Base-by-base conservation (phyloP, 148 eudicot genomes). In the Dysphania ambrosioides region DNA sequence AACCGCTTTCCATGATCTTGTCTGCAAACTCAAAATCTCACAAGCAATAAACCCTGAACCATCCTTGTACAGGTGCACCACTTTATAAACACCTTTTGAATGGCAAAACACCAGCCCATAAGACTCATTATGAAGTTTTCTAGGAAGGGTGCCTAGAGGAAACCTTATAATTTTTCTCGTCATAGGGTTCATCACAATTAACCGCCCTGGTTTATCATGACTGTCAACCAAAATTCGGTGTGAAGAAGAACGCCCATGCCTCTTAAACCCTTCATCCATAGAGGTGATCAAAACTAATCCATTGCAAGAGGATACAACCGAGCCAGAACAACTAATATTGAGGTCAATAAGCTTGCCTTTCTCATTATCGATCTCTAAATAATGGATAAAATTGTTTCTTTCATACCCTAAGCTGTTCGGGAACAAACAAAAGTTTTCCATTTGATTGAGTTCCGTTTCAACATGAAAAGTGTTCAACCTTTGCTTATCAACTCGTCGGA, bases 41-140 rank as follows among this genome's bases (percentile, higher is more conserved):
- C 83, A 86, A 41, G 74, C 69, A 55, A 58, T 66, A 59, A 61
- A 38, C 16, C 29, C 56, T 36, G 5, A 29, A 29, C 44, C 64
- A 34, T 83, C 88, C 60, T 76, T 74, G 34, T 76, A 83, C 78
- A 85, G 67, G 74, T 83, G 86, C 24, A 85, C 86, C 63, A 85
- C 86, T 67, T 80, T 85, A 30, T 70, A 85, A 35, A 51, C 78
- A 12, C 72, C 69, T n/a, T 74, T 55, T 31, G 61, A 61, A 56
- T 70, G 78, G 79, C 79, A 78, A 73, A 59, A 83, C n/a, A 74
- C 64, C 2, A 85, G 74, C 49, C 86, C 88, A 63, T 78, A 85
- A 15, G 82, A 78, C 70, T 86, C 83, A 1, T 58, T 30, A 12
- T 16, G 0, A 38, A 21, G 24, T 30, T 6, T 49, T 47, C 13